Percentiles rank a stretch among this genome's conserved stretches.
phyloP scores from a whole-genome alignment of 148 eudicot genomes.

The Gaultheria prostrata region DNA sequence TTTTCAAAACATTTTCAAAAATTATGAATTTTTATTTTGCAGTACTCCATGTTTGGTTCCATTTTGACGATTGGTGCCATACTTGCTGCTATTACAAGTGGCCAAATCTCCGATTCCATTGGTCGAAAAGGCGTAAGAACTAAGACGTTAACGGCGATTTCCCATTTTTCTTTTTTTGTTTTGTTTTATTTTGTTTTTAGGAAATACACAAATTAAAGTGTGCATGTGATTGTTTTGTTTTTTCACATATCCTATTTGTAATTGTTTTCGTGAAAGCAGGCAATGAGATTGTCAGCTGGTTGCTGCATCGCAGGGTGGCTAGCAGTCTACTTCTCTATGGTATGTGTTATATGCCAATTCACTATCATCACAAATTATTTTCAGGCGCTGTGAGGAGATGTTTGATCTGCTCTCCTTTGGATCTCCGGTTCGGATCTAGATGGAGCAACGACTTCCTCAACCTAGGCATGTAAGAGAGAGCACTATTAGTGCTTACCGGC shows the following conservation, averaged over 20 bases:
- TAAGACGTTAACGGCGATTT: too few species aligned
- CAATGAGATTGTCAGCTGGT: constrained; percentile 69
- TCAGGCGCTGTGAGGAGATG: too few species aligned
- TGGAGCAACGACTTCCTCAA: too few species aligned
- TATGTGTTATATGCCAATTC: constrained; percentile 13
- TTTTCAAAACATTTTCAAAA: background rate
- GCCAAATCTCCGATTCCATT: constrained; percentile 55
- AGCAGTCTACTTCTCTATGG: constrained; percentile 63
- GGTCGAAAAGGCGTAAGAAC: constrained; percentile 75
- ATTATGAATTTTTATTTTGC: constrained; percentile 5
- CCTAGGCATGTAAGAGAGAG: too few species aligned
- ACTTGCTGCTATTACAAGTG: constrained; percentile 77
- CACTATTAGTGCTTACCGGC: too few species aligned
- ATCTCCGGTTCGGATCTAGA: too few species aligned
- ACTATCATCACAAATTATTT: background rate
- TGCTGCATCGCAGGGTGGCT: constrained; percentile 82
- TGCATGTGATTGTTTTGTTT: too few species aligned
- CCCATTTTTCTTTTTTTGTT: too few species aligned
- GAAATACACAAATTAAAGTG: too few species aligned
- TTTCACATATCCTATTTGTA: background rate
- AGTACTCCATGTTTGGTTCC: constrained; percentile 82
- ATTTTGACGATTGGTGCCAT: constrained; percentile 80
- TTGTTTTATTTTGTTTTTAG: too few species aligned
- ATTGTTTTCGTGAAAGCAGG: constrained; percentile 35
- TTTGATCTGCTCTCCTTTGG: too few species aligned